phyloP scores from a whole-genome alignment of 768 basidiomycete genomes.

The Pilatotrama ljubarskyi region DNA sequence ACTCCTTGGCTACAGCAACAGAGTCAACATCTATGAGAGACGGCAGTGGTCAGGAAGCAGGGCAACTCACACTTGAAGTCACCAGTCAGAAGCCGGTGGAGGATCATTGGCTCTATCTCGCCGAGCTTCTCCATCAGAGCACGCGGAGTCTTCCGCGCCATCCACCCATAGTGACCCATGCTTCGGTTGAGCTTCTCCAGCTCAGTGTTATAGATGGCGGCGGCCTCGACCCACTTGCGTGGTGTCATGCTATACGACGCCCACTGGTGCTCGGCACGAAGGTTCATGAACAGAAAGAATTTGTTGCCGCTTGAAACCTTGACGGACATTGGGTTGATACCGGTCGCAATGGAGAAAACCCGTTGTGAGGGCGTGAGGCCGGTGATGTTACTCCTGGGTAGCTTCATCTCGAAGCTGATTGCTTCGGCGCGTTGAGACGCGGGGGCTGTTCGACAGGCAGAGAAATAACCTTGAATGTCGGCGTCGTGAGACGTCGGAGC shows the following conservation, averaged over 20 bases:
- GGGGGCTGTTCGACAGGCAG: too few relatives aligned
- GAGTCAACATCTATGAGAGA: not conserved
- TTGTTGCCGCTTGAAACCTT: not conserved
- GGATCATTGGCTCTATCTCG: constrained; percentile 3
- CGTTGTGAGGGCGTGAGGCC: constrained; percentile 2
- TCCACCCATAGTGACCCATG: not conserved
- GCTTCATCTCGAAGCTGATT: not conserved
- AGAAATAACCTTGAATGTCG: too few relatives aligned
- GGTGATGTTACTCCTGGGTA: not conserved
- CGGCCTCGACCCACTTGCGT: constrained; percentile 6
- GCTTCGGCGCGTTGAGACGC: too few relatives aligned
- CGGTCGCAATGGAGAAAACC: constrained; percentile 3
- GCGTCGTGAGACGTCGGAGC: too few relatives aligned
- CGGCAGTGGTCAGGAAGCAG: too few relatives aligned
- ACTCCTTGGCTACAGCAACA: not conserved
- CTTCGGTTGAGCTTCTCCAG: not conserved
- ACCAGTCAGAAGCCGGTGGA: not conserved
- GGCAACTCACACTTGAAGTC: not conserved
- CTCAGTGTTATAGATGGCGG: constrained; percentile 9
- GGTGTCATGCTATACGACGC: constrained; percentile 21
- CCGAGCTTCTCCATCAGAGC: constrained; percentile 16
- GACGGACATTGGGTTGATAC: constrained; percentile 10
- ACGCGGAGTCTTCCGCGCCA: constrained; percentile 14
- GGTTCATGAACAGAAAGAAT: constrained; percentile 21
- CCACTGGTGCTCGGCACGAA: constrained; percentile 17